phyloP scores from a whole-genome alignment of 495 filamentous ascomycete genomes.

The Geoglossum glabrum region DNA sequence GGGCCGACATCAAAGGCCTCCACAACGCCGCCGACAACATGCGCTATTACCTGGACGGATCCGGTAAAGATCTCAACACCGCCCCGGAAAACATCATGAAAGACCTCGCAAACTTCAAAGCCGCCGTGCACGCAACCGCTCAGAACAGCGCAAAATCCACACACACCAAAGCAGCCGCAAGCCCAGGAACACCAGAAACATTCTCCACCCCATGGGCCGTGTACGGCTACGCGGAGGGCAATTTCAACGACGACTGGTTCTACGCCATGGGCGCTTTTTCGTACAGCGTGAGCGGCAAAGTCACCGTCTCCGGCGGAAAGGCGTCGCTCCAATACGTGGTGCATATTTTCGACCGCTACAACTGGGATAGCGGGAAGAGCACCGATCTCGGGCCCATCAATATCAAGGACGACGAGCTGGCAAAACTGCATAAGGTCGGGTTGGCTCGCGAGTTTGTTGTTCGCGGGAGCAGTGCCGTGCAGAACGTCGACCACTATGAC shows the following conservation, averaged over 20 bases:
- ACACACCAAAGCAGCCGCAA: background rate
- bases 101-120: background rate
- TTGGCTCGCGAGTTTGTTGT: background rate
- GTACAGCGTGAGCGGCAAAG: background rate
- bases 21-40: background rate
- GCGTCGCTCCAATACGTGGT: background rate
- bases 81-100: background rate
- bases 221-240: background rate
- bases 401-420: background rate
- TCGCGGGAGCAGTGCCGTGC: background rate
- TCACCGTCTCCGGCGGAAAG: background rate
- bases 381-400: background rate
- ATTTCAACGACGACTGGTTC: background rate
- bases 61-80: background rate
- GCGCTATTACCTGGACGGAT: background rate
- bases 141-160: background rate
- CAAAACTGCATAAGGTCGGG: background rate
- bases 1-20: background rate
- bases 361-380: background rate
- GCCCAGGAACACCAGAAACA: background rate
- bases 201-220: background rate
- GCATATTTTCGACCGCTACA: background rate
- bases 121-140: background rate
- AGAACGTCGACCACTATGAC: background rate
- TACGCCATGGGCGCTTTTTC: background rate